A percentile compares a stretch with the other conserved stretches of the same genome.
phyloP scores from a whole-genome alignment of 1,284 basidiomycete species.

The Kalmanozyma brasiliensis region DNA sequence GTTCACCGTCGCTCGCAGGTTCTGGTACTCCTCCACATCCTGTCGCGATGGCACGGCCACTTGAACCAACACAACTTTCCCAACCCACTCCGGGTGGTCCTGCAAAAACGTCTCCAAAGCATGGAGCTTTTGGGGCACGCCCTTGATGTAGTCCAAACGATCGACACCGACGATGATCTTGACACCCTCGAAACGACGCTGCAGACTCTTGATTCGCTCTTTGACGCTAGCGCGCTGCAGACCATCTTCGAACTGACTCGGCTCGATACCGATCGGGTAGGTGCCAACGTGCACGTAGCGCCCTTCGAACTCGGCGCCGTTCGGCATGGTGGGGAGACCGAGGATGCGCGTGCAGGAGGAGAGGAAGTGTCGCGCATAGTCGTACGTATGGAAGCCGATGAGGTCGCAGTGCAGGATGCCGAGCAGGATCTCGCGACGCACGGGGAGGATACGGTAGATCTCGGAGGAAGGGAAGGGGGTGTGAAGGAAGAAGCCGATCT shows the following conservation, averaged over 20 bases:
- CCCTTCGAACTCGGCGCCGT: conserved; percentile 93
- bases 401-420: conserved; percentile 95
- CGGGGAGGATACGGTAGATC: conserved; percentile 91
- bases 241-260: conserved; percentile 86
- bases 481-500: conserved; percentile 96
- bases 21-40: conserved; percentile 99
- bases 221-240: conserved; percentile 81
- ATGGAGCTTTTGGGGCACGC: conserved; percentile 96
- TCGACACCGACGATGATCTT: conserved; percentile 99
- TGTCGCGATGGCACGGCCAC: conserved; percentile 96
- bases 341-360: conserved; percentile 97
- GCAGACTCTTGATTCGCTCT: conserved; percentile 81
- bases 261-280: conserved; percentile 98
- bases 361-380: conserved; percentile 98
- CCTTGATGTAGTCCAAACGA: conserved; percentile 98
- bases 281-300: conserved; percentile 96
- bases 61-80: conserved; percentile 96
- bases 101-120: conserved; percentile 94
- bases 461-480: conserved; percentile 98
- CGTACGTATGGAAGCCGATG: conserved; percentile 91
- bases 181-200: conserved; percentile 89
- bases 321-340: conserved; percentile 95
- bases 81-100: conserved; percentile 99
- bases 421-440: conserved; percentile 93
- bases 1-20: conserved; percentile 93